Evolutionary conservation across 495 filamentous ascomycete genomes (phyloP).

Genomic region (Neurospora discreta): DNA sequence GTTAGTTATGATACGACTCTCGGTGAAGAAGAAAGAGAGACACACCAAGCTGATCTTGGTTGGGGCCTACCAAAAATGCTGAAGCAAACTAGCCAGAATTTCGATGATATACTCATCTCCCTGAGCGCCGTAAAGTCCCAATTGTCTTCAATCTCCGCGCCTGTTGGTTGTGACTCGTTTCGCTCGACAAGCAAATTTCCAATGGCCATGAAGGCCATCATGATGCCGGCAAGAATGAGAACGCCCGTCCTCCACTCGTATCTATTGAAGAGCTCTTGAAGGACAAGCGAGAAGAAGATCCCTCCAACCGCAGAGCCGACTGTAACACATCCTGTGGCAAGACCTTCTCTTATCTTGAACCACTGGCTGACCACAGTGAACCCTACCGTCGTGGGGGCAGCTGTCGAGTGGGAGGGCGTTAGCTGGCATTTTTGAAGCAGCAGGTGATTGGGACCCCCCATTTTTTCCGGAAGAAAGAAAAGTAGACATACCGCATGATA

Average conservation of each 20-base stretch:
- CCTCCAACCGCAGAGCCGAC: conserved; percentile 20
- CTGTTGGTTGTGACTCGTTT: conserved; percentile 3
- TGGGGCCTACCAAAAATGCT: conserved; percentile 16
- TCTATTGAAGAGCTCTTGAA: conserved; percentile 16
- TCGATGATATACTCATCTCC: conserved; percentile 3
- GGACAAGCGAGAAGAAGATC: conserved; percentile 19
- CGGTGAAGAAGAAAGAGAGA: not conserved
- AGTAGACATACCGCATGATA: conserved; percentile 11
- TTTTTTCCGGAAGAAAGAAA: not conserved
- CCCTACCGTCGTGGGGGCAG: conserved; percentile 16
- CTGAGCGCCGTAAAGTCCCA: not conserved
- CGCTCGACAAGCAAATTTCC: conserved; percentile 14
- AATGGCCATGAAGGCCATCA: conserved; percentile 8
- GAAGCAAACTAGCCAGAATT: conserved; percentile 18
- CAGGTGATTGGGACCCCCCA: too few species aligned
- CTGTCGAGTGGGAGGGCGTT: conserved; percentile 1
- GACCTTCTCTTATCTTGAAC: conserved; percentile 10
- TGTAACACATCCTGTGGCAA: conserved; percentile 19
- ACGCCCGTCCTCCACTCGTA: conserved; percentile 9
- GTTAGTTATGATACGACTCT: not conserved
- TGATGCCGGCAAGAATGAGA: conserved; percentile 9
- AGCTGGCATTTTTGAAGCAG: not conserved
- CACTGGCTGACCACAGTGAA: conserved; percentile 18
- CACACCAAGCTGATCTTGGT: not conserved
- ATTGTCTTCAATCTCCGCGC: not conserved